These are phyloP conservation scores for Penicillium sp. DNA, from an alignment of 2,329 filamentous ascomycete genomes.

Conservation along the genomic window DNA sequence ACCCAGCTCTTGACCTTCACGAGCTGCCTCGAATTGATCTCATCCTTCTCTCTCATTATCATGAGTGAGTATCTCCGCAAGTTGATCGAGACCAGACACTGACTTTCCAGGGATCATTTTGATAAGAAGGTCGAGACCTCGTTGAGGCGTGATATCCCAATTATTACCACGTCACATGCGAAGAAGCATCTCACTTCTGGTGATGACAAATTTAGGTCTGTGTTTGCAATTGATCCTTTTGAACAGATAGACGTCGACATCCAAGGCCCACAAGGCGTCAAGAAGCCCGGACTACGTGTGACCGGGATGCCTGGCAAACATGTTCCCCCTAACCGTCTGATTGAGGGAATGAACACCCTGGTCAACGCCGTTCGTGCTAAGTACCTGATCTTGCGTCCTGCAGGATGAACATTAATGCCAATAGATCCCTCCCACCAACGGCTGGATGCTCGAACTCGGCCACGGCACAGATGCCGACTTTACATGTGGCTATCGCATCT, in stretches of 20 bases:
- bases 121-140: conserved; percentile 55
- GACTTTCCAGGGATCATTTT: conserved; percentile 50
- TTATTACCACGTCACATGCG: conserved; percentile 65
- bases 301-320: conserved; percentile 68
- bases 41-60: conserved; percentile 65
- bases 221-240: conserved; percentile 59
- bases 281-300: conserved; percentile 53
- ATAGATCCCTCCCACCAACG: conserved; percentile 64
- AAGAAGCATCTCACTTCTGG: conserved; percentile 52
- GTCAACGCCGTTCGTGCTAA: conserved; percentile 42
- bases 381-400: conserved; percentile 6
- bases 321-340: conserved; percentile 48
- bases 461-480: conserved; percentile 40
- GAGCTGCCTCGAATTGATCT: conserved; percentile 61
- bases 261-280: conserved; percentile 13
- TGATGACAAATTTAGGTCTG: conserved; percentile 55
- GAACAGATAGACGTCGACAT: conserved; percentile 53
- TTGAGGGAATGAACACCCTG: conserved; percentile 48
- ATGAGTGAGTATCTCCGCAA: conserved; percentile 43
- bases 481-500: conserved; percentile 59
- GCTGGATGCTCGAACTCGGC: conserved; percentile 67
- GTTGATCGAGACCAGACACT: not conserved
- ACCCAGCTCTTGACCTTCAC: conserved; percentile 62
- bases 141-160: conserved; percentile 57
- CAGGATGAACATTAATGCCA: not conserved